These are phyloP conservation scores for Platismatia glauca DNA, from an alignment of 495 filamentous ascomycete genomes.

Conservation along the genomic window DNA sequence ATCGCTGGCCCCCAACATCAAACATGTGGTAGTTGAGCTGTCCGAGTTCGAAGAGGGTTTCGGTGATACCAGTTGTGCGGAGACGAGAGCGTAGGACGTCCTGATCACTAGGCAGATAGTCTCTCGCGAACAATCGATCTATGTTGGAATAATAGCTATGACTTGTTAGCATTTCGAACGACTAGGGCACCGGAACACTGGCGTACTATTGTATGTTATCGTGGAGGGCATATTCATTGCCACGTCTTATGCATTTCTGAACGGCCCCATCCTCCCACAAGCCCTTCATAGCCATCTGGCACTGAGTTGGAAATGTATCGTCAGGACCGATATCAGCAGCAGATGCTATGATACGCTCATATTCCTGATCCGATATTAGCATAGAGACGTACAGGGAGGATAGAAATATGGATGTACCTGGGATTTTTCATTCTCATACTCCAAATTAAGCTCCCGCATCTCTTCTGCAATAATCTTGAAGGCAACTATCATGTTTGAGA, in stretches of 20 bases:
- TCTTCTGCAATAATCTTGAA: slow-evolving; percentile 87
- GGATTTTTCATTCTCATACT: slow-evolving; percentile 67
- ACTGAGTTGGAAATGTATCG: slow-evolving; percentile 61
- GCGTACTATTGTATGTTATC: slow-evolving; percentile 92
- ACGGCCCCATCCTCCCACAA: slow-evolving; percentile 82
- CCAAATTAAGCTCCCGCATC: slow-evolving; percentile 77
- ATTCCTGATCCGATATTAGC: slow-evolving; percentile 13
- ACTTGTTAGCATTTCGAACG: slow-evolving; percentile 20
- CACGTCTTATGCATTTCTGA: slow-evolving; percentile 74
- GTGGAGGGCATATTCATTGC: slow-evolving; percentile 93
- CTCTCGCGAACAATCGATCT: slow-evolving; percentile 76
- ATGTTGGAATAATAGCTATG: slow-evolving; percentile 82
- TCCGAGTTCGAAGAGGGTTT: slow-evolving; percentile 91
- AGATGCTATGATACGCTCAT: slow-evolving; percentile 25
- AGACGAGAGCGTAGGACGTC: slow-evolving; percentile 89
- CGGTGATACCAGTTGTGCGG: slow-evolving; percentile 92
- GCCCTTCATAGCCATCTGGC: slow-evolving; percentile 66
- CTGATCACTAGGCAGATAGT: slow-evolving; percentile 93
- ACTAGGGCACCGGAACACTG: not conserved
- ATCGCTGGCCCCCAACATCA: slow-evolving; percentile 93
- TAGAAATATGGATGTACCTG: slow-evolving; percentile 48
- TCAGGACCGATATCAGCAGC: slow-evolving; percentile 61
- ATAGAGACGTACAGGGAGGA: not conserved
- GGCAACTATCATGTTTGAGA: slow-evolving; percentile 81
- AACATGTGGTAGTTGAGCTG: slow-evolving; percentile 98